Percentiles rank a stretch among this genome's conserved stretches.
Conservation (phyloP, 2,329 filamentous ascomycete genomes). For the Chaetomium strumarium region DNA sequence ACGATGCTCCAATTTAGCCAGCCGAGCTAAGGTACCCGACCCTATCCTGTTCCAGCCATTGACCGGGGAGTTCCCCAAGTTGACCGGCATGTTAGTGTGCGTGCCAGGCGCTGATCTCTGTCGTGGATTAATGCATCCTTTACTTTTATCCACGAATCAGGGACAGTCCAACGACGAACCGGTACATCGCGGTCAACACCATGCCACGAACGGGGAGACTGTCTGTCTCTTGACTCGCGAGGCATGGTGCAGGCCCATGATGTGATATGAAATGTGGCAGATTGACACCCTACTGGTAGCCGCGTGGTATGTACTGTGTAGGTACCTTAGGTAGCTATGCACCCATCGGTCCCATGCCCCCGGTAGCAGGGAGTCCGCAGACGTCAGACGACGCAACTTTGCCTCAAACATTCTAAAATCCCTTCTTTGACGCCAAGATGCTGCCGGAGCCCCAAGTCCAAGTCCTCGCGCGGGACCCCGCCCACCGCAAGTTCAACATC, state of each 20-base stretch:
- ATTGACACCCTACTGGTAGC: neutral
- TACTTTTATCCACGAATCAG: conserved; percentile 20
- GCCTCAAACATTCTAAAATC: neutral
- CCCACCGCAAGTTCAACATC: conserved; percentile 32
- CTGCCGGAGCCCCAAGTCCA: conserved; percentile 30
- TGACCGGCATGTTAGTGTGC: no score
- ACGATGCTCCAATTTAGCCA: no score
- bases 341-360: conserved; percentile 1
- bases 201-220: neutral
- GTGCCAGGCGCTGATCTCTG: conserved; percentile 9
- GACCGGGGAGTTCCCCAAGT: no score
- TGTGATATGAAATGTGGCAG: neutral
- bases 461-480: conserved; percentile 33
- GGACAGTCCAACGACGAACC: neutral
- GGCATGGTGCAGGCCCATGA: neutral
- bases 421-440: conserved; percentile 5
- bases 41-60: no score
- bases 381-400: neutral
- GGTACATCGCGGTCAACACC: neutral
- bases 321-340: neutral
- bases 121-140: conserved; percentile 1
- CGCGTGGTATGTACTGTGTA: neutral
- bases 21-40: no score
- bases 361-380: neutral
- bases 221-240: neutral